Evolutionary conservation across 2,329 filamentous ascomycete species (phyloP).

Genomic region (Trichoderma cornu-damae): DNA sequence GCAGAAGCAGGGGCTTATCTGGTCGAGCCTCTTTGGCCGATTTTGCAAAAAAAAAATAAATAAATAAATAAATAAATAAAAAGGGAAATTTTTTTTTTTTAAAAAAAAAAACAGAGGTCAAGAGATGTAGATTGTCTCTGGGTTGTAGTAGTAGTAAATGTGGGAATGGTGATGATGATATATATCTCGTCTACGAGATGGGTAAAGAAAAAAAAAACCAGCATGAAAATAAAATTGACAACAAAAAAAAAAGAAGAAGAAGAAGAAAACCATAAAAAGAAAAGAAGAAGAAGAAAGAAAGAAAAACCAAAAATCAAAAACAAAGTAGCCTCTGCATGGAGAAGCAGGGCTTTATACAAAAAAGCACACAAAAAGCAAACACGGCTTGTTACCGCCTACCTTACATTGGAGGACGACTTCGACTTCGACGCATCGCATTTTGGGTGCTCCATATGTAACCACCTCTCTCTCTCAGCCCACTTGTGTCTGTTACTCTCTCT

Average conservation of each 20-base stretch:
- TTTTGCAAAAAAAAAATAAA: too few species aligned
- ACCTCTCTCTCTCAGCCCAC: not conserved
- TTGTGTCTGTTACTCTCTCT: not conserved
- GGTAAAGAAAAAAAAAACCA: not conserved
- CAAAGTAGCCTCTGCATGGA: not conserved
- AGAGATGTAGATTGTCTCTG: not conserved
- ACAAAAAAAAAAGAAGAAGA: not conserved
- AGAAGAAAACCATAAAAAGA: not conserved
- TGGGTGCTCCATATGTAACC: not conserved
- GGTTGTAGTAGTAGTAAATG: too few species aligned
- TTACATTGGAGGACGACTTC: too few species aligned
- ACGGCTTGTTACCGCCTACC: not conserved
- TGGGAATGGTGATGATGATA: too few species aligned
- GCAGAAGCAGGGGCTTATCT: not conserved
- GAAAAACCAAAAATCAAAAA: not conserved
- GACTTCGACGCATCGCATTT: not conserved
- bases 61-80: too few species aligned
- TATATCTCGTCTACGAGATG: not conserved
- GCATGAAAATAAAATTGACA: not conserved
- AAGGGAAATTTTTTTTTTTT: too few species aligned
- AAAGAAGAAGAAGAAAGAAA: not conserved
- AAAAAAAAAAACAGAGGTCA: not conserved
- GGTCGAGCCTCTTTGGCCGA: not conserved
- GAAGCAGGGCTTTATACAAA: slow-evolving; percentile 12
- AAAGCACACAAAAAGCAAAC: not conserved